Evolutionary conservation across 441 rosid species (phyloP), one percentile per base, ranked within the genome.

Genomic region (Croton setiger): DNA sequence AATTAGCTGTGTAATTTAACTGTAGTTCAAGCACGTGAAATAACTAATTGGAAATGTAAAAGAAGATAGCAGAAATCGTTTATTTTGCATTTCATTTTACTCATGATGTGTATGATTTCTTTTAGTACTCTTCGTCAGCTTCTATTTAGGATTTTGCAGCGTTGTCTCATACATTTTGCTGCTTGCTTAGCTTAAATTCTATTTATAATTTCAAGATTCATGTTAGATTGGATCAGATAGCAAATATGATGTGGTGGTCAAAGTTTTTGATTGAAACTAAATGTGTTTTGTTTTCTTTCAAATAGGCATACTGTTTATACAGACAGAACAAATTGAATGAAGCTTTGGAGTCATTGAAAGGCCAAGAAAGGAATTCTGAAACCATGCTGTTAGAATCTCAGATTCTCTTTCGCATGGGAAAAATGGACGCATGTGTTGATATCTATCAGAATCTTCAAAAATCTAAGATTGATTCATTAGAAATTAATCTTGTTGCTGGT

Each of bases 291-390:
- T 18, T 73, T 70, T 71, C 53, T 35, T 33, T 75, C 39, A 47
- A 4, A 66, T 69, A 91, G 98, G 98, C 97, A 15, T 91, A 94
- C 81, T 91, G 97, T 79, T 82, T 87, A 23, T 94, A 90, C 87
- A 87, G 93, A 70, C 91, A 84, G 73, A 90, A 94, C 85, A 89
- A 87, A 82, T 74, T 86, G 69, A 87, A 86, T 51, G 94, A 90
- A 61, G 97, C 97, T n/a, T 70, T 88, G 73, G 88, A 51, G 43
- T 77, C 72, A 56, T 69, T 91, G 77, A 84, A 68, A 76, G 79
- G 79, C 66, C 86, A 72, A 63, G 92, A 88, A 76, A 81, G 63
- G 64, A 79, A 76, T 77, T 63, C 85, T 35, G 77, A 84, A 14
- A 71, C 85, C 37, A 76, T 84, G 89, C 80, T 91, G 71, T 77